Conservation (phyloP, 2,329 filamentous ascomycete genomes). For the Xylariomycetidae sp. region DNA sequence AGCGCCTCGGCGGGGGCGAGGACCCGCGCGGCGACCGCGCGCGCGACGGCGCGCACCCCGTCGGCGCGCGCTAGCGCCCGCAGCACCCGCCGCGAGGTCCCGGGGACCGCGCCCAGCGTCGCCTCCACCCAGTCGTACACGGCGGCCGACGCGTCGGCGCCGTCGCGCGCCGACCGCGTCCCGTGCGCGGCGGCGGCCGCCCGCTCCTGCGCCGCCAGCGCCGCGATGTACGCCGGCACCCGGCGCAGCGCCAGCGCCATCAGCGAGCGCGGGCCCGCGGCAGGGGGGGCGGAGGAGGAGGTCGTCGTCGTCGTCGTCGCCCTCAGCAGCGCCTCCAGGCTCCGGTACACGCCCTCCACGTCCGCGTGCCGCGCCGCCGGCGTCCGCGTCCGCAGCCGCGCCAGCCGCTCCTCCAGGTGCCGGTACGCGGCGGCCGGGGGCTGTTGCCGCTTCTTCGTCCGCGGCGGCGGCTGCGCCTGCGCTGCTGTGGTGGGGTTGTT, state of each 20-base stretch:
- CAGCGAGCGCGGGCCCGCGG: constrained; percentile 33
- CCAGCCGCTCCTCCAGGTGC: constrained; percentile 29
- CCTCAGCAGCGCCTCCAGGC: constrained; percentile 37
- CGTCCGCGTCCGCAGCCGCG: constrained; percentile 25
- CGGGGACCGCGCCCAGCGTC: constrained; percentile 33
- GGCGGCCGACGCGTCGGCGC: constrained; percentile 34
- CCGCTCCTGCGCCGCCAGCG: constrained; percentile 37
- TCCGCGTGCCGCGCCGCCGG: constrained; percentile 27
- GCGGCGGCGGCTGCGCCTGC: too few relatives aligned
- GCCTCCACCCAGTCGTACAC: constrained; percentile 45
- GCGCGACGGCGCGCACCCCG: constrained; percentile 35
- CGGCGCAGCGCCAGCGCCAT: constrained; percentile 43
- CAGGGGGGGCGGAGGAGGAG: constrained; percentile 1
- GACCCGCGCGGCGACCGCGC: constrained; percentile 36
- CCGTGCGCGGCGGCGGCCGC: constrained; percentile 32
- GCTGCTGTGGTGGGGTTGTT: too few relatives aligned
- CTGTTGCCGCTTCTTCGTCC: too few relatives aligned
- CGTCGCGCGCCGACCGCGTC: constrained; percentile 28
- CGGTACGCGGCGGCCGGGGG: too few relatives aligned
- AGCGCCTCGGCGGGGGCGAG: constrained; percentile 34
- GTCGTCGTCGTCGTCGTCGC: constrained; percentile 26
- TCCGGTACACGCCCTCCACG: constrained; percentile 39
- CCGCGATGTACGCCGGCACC: constrained; percentile 40
- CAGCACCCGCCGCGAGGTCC: constrained; percentile 44
- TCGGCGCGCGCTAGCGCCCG: constrained; percentile 40